phyloP scores from a whole-genome alignment of 345 rosid genomes.

The Citrus sp. region DNA sequence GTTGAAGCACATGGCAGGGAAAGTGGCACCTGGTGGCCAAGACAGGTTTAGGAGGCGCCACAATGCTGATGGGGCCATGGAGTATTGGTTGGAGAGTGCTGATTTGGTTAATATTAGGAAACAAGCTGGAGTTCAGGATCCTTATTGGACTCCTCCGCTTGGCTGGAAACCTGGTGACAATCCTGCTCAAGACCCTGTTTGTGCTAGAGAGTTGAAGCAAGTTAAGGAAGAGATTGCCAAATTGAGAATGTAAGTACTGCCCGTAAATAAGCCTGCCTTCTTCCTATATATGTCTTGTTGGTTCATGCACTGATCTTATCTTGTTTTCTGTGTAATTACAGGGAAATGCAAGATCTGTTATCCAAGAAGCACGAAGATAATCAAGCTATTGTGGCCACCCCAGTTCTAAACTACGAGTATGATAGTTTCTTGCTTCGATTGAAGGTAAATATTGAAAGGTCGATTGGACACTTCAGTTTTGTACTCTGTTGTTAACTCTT shows the following conservation, averaged over 20 bases:
- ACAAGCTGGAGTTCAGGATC: conserved; percentile 85
- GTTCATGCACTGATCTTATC: not conserved
- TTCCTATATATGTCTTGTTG: not conserved
- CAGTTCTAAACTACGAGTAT: conserved; percentile 40
- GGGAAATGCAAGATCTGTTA: conserved; percentile 39
- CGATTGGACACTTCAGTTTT: not conserved
- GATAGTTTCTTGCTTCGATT: conserved; percentile 36
- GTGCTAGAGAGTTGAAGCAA: conserved; percentile 59
- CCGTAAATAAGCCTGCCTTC: not conserved
- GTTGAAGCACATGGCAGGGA: conserved; percentile 95
- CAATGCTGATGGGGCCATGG: conserved; percentile 95
- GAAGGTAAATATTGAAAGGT: conserved; percentile 40
- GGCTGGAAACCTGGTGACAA: conserved; percentile 93
- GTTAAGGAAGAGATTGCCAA: conserved; percentile 43
- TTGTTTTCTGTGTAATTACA: conserved; percentile 2
- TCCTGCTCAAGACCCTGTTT: conserved; percentile 77
- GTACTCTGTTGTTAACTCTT: not conserved
- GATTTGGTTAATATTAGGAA: conserved; percentile 63
- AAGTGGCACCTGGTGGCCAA: conserved; percentile 83
- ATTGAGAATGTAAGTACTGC: conserved; percentile 41
- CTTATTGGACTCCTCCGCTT: conserved; percentile 92
- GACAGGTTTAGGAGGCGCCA: conserved; percentile 88
- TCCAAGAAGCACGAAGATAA: conserved; percentile 52
- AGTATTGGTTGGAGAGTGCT: conserved; percentile 90
- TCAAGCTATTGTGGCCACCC: conserved; percentile 30